Evolutionary conservation across 768 basidiomycete genomes (phyloP).

Genomic region (Hericium rajendrae): DNA sequence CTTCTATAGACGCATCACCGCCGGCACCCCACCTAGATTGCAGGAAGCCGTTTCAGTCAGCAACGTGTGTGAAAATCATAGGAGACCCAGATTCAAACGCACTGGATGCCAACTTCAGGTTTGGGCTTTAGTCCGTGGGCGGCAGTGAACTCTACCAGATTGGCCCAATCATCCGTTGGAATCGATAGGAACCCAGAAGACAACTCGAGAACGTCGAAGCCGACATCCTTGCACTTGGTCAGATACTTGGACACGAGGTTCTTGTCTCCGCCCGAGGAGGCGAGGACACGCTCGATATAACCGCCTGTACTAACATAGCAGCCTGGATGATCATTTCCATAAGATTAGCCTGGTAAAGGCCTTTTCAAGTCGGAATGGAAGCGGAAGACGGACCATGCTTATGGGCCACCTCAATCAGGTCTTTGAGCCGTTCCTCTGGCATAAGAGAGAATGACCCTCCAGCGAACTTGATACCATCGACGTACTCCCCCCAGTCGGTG

Average conservation of each 20-base stretch:
- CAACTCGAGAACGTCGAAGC: slow-evolving; percentile 36
- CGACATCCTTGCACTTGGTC: slow-evolving; percentile 27
- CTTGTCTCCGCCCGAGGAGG: slow-evolving; percentile 25
- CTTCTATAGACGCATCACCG: slow-evolving; percentile 29
- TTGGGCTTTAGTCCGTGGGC: slow-evolving; percentile 33
- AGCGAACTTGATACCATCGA: slow-evolving; percentile 37
- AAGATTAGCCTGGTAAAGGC: not conserved
- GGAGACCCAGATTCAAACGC: not conserved
- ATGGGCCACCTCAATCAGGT: slow-evolving; percentile 32
- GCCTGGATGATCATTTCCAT: slow-evolving; percentile 5
- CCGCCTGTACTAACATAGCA: slow-evolving; percentile 36
- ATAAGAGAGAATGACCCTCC: slow-evolving; percentile 34
- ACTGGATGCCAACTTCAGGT: slow-evolving; percentile 35
- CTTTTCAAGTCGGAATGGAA: not conserved
- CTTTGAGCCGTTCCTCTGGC: slow-evolving; percentile 28
- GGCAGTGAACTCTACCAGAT: slow-evolving; percentile 29
- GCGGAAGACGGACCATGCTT: slow-evolving; percentile 21
- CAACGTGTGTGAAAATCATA: not conserved
- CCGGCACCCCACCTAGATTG: slow-evolving; percentile 30
- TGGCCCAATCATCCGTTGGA: slow-evolving; percentile 33
- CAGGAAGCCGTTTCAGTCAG: not conserved
- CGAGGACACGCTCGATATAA: slow-evolving; percentile 29
- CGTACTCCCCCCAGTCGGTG: slow-evolving; percentile 31
- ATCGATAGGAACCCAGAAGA: slow-evolving; percentile 38
- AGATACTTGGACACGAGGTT: slow-evolving; percentile 27